Conservation (phyloP, 371 early-diverging fungal genomes). For the Apophysomyces ossiformis region DNA sequence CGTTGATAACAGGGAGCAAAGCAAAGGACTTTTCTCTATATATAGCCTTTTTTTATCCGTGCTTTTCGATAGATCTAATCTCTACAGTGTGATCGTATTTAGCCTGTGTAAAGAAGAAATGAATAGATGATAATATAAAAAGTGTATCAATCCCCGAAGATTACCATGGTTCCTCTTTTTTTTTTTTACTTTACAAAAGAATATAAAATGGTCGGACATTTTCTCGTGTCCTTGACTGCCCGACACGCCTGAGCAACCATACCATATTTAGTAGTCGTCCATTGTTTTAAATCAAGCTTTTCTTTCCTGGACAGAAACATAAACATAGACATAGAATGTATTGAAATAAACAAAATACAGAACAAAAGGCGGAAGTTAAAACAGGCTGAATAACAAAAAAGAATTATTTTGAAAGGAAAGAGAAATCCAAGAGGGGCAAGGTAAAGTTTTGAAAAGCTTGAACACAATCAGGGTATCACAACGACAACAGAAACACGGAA, state of each 20-base stretch:
- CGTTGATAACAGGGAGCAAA: background rate
- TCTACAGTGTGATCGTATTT: background rate
- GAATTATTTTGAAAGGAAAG: background rate
- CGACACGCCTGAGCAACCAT: background rate
- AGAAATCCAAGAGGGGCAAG: no score
- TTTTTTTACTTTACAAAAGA: slow-evolving; percentile 4
- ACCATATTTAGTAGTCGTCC: background rate
- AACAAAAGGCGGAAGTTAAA: slow-evolving; percentile 4
- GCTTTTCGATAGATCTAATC: no score
- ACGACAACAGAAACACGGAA: background rate
- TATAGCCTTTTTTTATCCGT: background rate
- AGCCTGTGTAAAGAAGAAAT: background rate
- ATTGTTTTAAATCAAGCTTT: background rate
- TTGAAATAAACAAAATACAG: background rate
- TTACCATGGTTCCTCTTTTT: no score
- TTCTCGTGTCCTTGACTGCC: background rate
- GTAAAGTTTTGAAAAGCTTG: background rate
- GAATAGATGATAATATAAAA: background rate
- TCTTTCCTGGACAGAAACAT: background rate
- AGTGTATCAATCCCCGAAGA: no score
- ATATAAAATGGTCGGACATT: slow-evolving; percentile 5
- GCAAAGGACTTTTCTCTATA: background rate
- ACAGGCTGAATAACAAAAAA: background rate
- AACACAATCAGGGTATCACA: slow-evolving; percentile 9
- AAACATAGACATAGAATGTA: background rate